Base-by-base conservation (phyloP, 2,329 filamentous ascomycete species). In the Blastomyces gilchristii region DNA sequence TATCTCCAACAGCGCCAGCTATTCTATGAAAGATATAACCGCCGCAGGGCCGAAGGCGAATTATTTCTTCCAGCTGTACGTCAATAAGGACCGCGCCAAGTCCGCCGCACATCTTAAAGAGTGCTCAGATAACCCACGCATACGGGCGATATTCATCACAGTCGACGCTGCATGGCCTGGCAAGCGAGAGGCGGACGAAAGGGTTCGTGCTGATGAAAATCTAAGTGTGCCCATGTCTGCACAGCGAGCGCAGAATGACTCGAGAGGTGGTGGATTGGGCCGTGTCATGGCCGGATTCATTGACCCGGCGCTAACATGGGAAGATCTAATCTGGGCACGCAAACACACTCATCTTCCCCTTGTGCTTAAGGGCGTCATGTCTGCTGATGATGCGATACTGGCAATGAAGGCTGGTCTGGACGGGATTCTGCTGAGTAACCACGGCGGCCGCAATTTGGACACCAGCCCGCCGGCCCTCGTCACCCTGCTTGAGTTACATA, bases 1-100 rank as follows among this genome's bases (percentile, higher is more conserved):
- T 72, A 77, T 88, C 53, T 85, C 83, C 18, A 87, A 85, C 14
- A 84, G 82, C 60, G 84, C 85, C 0, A 84, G 82, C 0, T 87
- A 81, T 66, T 79, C 84, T 0, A 76, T 85, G 47, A 70, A 77
- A 1, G 83, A 86, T 62, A 81, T 87, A 39, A 74, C 78, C 34
- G 71, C 71, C n/a, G 71, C 77, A 1, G 77, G 77, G 0, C 72
- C 74, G 11, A 67, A 69, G 7, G 71, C 74, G 12, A 76, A 76
- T 18, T 81, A 82, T 71, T 80, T 83, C 68, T 81, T 83, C 71
- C 82, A 84, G 65, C 72, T 84, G 16, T 84, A 84, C 69, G 81
- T 83, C 62, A 82, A 83, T 71, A 75, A 75, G 0, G 75, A 82
- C 63, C 79, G 80, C 2, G 65, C 73, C 39, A 82, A 82, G 63